These are phyloP conservation scores for Filobasidium floriforme DNA, from an alignment of 768 basidiomycete species.

Conservation along the genomic window DNA sequence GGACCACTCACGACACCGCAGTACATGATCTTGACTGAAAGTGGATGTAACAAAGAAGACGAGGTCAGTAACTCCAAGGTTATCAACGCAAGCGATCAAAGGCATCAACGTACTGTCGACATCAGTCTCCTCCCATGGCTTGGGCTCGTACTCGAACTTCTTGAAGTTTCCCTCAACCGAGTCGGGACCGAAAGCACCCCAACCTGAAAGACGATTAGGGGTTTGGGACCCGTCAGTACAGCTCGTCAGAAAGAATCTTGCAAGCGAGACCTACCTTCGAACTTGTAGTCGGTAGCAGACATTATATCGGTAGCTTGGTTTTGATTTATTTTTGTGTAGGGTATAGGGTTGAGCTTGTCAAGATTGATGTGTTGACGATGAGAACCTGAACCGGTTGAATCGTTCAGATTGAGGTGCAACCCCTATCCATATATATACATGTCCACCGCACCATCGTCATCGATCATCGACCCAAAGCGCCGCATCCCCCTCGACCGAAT, in stretches of 20 bases:
- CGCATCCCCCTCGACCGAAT: too few relatives aligned
- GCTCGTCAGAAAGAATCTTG: not conserved
- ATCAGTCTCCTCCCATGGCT: constrained; percentile 53
- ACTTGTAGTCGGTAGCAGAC: constrained; percentile 32
- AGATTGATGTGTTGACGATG: too few relatives aligned
- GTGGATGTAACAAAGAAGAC: not conserved
- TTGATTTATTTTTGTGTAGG: not conserved
- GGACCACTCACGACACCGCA: constrained; percentile 31
- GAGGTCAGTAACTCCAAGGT: not conserved
- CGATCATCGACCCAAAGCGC: too few relatives aligned
- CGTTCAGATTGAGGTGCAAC: too few relatives aligned
- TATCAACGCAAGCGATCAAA: not conserved
- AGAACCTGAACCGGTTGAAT: too few relatives aligned
- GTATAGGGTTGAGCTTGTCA: not conserved
- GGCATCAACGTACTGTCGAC: constrained; percentile 46
- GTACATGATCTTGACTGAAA: constrained; percentile 35
- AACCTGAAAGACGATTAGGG: constrained; percentile 21
- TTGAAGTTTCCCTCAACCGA: constrained; percentile 37
- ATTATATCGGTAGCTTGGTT: not conserved
- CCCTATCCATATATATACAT: too few relatives aligned
- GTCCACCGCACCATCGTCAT: too few relatives aligned
- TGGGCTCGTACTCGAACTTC: constrained; percentile 51
- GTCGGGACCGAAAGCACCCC: constrained; percentile 34
- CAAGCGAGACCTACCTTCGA: constrained; percentile 25
- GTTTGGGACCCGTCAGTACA: not conserved